Evolutionary conservation across 352 stramenopile species (phyloP).

Genomic region (Globisporangium rhizosaccharum): DNA sequence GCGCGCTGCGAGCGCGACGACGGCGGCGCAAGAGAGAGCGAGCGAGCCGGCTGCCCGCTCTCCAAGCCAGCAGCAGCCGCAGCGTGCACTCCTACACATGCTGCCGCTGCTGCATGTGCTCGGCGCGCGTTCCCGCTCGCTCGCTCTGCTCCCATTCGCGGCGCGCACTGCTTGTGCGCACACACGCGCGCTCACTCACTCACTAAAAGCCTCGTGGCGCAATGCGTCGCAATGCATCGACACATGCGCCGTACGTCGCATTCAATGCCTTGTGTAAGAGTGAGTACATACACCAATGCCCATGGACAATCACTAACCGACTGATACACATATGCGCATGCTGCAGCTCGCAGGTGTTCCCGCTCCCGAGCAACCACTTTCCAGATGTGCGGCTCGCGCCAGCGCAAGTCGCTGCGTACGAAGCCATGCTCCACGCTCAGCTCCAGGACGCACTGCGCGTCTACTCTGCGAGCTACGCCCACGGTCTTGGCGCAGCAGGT

Average conservation of each 20-base stretch:
- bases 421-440: conserved; percentile 36
- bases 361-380: conserved; percentile 15
- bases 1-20: too few species aligned
- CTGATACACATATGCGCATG: background rate
- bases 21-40: too few species aligned
- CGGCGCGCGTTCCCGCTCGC: too few species aligned
- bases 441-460: conserved; percentile 37
- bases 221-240: conserved; percentile 4
- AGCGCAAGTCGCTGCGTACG: conserved; percentile 21
- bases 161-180: background rate
- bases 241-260: conserved; percentile 1
- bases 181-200: background rate
- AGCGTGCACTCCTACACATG: too few species aligned
- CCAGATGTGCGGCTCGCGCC: conserved; percentile 23
- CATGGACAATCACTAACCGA: background rate
- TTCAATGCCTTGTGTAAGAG: background rate
- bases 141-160: background rate
- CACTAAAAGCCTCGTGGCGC: background rate
- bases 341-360: conserved; percentile 8
- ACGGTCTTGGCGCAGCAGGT: conserved; percentile 9
- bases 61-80: too few species aligned
- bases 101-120: too few species aligned
- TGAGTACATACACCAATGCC: background rate
- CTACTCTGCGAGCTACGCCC: conserved; percentile 18
- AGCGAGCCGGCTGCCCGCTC: too few species aligned